Evolutionary conservation across 2,329 filamentous ascomycete species (phyloP).

Genomic region (Lachnellula suecica): DNA sequence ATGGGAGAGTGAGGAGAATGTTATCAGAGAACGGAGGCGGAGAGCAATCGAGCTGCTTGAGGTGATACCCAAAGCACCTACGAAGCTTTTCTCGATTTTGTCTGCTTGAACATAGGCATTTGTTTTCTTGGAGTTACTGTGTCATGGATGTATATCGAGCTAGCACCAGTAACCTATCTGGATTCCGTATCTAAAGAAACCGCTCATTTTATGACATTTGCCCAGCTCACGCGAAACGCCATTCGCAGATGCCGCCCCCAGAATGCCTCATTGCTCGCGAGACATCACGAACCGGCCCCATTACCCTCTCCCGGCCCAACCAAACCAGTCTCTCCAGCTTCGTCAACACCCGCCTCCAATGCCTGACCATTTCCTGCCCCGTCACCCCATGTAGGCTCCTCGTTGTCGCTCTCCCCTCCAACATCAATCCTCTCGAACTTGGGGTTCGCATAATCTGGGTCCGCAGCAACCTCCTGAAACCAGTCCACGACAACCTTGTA

Average conservation of each 20-base stretch:
- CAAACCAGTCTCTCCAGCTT: background rate
- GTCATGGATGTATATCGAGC: background rate
- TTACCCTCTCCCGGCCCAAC: background rate
- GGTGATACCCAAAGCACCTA: background rate
- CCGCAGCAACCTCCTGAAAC: conserved; percentile 56
- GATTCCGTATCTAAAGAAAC: background rate
- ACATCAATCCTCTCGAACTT: conserved; percentile 18
- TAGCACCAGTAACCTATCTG: background rate
- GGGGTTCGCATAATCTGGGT: conserved; percentile 40
- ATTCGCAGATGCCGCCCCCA: background rate
- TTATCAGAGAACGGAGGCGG: conserved; percentile 31
- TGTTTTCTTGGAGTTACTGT: background rate
- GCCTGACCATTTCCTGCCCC: background rate
- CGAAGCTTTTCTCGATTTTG: background rate
- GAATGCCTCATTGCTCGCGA: background rate
- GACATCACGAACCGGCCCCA: background rate
- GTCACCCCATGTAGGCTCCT: background rate
- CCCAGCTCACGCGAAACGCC: no score
- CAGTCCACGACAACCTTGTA: conserved; percentile 57
- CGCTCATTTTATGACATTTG: no score
- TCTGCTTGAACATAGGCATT: background rate
- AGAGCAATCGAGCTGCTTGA: conserved; percentile 26
- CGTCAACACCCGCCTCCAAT: background rate
- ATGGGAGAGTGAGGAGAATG: conserved; percentile 35
- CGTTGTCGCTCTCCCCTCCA: conserved; percentile 8